phyloP scores from a whole-genome alignment of 2,329 filamentous ascomycete species.

The Alternaria infectoria region DNA sequence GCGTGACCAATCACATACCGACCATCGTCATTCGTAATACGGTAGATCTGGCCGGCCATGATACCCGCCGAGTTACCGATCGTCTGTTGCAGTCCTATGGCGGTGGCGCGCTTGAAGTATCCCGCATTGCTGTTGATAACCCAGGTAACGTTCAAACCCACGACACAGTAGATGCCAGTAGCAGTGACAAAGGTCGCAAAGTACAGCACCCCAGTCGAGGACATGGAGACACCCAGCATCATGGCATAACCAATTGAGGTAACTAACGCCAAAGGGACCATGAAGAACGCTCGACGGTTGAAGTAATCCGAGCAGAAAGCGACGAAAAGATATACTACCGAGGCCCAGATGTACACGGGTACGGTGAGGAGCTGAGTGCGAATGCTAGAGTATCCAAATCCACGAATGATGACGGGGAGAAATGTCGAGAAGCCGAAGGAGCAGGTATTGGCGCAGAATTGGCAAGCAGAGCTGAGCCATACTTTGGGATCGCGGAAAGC shows the following conservation, averaged over 20 bases:
- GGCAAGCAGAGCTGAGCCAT: slow-evolving; percentile 61
- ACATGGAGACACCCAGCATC: slow-evolving; percentile 39
- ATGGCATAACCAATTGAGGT: slow-evolving; percentile 58
- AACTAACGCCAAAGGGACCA: slow-evolving; percentile 33
- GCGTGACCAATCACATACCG: slow-evolving; percentile 19
- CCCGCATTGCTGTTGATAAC: slow-evolving; percentile 56
- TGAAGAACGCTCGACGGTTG: slow-evolving; percentile 27
- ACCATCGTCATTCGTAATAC: slow-evolving; percentile 13
- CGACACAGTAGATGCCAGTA: slow-evolving; percentile 60
- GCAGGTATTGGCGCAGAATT: slow-evolving; percentile 36
- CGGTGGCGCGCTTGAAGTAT: slow-evolving; percentile 22
- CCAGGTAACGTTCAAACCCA: slow-evolving; percentile 62
- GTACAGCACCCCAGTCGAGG: slow-evolving; percentile 49
- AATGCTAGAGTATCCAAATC: slow-evolving; percentile 27
- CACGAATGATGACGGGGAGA: slow-evolving; percentile 32
- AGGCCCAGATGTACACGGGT: slow-evolving; percentile 33
- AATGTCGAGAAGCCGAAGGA: slow-evolving; percentile 27
- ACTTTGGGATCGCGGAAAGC: slow-evolving; percentile 67
- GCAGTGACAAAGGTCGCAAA: slow-evolving; percentile 60
- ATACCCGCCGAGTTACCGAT: slow-evolving; percentile 62
- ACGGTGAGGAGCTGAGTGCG: slow-evolving; percentile 33
- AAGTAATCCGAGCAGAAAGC: slow-evolving; percentile 28
- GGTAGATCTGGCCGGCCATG: slow-evolving; percentile 51
- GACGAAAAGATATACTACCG: slow-evolving; percentile 24
- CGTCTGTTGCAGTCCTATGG: slow-evolving; percentile 12